Percentiles rank a stretch among this genome's conserved stretches.
Conservation (phyloP, 2,329 filamentous ascomycete genomes). For the Colletotrichum endophyticum region DNA sequence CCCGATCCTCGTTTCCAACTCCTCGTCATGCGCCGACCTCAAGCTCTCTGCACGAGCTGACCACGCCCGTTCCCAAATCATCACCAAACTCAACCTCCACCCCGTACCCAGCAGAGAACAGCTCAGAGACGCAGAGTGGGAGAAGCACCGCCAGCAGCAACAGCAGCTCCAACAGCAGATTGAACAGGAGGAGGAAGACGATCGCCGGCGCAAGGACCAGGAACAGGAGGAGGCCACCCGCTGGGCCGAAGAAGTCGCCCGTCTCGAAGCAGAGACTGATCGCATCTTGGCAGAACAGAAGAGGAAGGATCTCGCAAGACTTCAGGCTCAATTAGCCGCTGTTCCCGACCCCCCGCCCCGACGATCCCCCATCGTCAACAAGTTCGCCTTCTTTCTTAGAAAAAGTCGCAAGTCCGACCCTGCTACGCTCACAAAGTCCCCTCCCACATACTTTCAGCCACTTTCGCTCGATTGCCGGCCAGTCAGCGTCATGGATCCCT, state of each 20-base stretch:
- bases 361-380: conserved; percentile 51
- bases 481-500: conserved; percentile 13
- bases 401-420: conserved; percentile 42
- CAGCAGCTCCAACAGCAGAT: conserved; percentile 15
- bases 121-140: not conserved
- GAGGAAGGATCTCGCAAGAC: conserved; percentile 50
- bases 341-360: conserved; percentile 36
- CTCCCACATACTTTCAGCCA: conserved; percentile 1
- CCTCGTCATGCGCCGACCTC: conserved; percentile 19
- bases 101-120: not conserved
- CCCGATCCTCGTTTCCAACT: conserved; percentile 10
- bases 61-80: conserved; percentile 16
- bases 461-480: conserved; percentile 6
- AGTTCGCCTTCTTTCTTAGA: conserved; percentile 50
- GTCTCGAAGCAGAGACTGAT: conserved; percentile 52
- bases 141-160: not conserved
- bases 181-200: conserved; percentile 1
- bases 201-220: conserved; percentile 3
- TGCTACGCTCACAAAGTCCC: conserved; percentile 20
- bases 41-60: conserved; percentile 20
- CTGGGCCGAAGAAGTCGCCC: conserved; percentile 43
- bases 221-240: conserved; percentile 30
- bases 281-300: conserved; percentile 55
- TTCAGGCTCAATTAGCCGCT: conserved; percentile 46
- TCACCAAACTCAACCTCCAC: conserved; percentile 17